Conservation (phyloP, 176 grass and related monocot species). For the Musa beccarii region DNA sequence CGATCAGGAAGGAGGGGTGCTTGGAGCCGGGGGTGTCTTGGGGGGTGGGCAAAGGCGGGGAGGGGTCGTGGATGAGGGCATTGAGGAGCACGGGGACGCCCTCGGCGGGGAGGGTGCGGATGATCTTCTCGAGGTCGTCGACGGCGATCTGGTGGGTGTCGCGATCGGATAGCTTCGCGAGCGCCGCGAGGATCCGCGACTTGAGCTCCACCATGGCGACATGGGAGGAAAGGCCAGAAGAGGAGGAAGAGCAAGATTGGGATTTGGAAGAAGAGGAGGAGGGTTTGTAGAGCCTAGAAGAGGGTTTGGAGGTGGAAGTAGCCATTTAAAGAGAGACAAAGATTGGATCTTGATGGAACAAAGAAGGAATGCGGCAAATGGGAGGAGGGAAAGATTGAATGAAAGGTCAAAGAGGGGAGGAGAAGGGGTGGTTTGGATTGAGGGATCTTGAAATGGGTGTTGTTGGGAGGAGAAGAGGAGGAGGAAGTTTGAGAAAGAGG, state of each 20-base stretch:
- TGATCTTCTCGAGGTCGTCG: constrained; percentile 87
- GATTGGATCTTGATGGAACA: neutral
- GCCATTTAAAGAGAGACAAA: neutral
- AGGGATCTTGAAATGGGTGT: neutral
- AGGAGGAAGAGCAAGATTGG: constrained; percentile 1
- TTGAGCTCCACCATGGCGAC: constrained; percentile 89
- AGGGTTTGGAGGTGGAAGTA: constrained; percentile 1
- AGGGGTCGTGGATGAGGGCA: constrained; percentile 51
- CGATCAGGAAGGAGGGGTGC: constrained; percentile 14
- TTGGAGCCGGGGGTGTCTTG: constrained; percentile 27
- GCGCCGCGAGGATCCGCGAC: constrained; percentile 62
- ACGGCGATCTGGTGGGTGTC: constrained; percentile 95
- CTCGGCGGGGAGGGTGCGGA: constrained; percentile 59
- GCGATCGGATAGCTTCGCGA: constrained; percentile 88
- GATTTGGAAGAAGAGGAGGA: neutral
- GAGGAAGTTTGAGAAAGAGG: neutral
- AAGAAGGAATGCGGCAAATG: neutral
- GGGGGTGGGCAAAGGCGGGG: constrained; percentile 19
- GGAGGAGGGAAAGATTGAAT: neutral
- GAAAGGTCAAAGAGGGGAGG: too few relatives aligned
- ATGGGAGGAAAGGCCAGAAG: constrained; percentile 35
- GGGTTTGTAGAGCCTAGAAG: constrained; percentile 17
- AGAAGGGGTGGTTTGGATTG: neutral
- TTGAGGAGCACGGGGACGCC: constrained; percentile 80
- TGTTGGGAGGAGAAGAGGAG: neutral